These are phyloP conservation scores for Mimosa pudica DNA, from an alignment of 306 rosid genomes.

Conservation along the genomic window DNA sequence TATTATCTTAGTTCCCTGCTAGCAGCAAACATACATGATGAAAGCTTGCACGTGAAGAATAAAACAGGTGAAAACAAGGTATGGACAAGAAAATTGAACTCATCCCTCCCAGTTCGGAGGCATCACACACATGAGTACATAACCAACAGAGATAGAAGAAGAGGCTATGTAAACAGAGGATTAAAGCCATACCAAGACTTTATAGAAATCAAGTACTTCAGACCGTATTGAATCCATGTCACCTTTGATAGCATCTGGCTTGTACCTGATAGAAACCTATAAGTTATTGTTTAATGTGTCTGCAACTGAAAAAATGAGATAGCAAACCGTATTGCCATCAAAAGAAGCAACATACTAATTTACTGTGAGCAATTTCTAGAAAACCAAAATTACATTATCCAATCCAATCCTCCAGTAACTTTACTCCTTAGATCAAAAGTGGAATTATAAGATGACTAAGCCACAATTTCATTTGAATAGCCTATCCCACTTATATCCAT, in stretches of 20 bases:
- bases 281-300: slow-evolving; percentile 32
- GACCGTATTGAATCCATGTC: slow-evolving; percentile 87
- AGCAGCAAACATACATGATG: slow-evolving; percentile 32
- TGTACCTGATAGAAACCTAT: slow-evolving; percentile 56
- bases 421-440: slow-evolving; percentile 16
- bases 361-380: neutral
- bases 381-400: slow-evolving; percentile 20
- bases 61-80: slow-evolving; percentile 9
- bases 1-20: slow-evolving; percentile 77
- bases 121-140: slow-evolving; percentile 4
- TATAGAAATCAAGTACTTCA: slow-evolving; percentile 78
- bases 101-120: slow-evolving; percentile 20
- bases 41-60: slow-evolving; percentile 13
- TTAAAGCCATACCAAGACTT: slow-evolving; percentile 50
- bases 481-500: slow-evolving; percentile 12
- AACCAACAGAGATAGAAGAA: neutral
- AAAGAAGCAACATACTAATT: slow-evolving; percentile 17
- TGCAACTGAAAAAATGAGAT: slow-evolving; percentile 12
- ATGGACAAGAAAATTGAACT: slow-evolving; percentile 28
- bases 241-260: slow-evolving; percentile 89
- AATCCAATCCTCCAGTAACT: slow-evolving; percentile 27
- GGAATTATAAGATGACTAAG: slow-evolving; percentile 1
- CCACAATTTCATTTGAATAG: slow-evolving; percentile 15
- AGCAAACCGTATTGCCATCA: slow-evolving; percentile 24
- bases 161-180: neutral